Conservation (phyloP, 2,329 filamentous ascomycete genomes). For the Fusarium albidum region DNA sequence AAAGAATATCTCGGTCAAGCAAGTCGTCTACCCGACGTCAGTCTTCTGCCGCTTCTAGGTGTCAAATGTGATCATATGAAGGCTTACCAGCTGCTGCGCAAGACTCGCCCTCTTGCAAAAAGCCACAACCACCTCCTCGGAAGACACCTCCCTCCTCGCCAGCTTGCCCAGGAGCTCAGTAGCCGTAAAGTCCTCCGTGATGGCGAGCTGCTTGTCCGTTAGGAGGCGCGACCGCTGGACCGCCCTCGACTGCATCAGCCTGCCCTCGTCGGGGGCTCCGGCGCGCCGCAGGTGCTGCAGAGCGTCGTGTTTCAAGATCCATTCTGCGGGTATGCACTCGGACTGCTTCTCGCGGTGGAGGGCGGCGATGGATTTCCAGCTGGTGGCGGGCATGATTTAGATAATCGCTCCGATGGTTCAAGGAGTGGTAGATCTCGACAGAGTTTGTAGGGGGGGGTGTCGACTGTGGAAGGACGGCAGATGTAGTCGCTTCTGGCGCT, state of each 20-base stretch:
- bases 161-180: slow-evolving; percentile 23
- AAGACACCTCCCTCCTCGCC: slow-evolving; percentile 15
- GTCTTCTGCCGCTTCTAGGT: rapidly evolving
- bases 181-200: slow-evolving; percentile 29
- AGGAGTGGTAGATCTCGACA: not conserved
- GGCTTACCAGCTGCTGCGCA: slow-evolving; percentile 34
- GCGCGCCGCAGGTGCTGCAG: slow-evolving; percentile 7
- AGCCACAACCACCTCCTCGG: slow-evolving; percentile 31
- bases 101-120: slow-evolving; percentile 36
- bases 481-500: no score
- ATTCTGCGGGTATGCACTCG: slow-evolving; percentile 21
- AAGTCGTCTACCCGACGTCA: slow-evolving; percentile 21
- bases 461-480: not conserved
- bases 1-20: slow-evolving; percentile 34
- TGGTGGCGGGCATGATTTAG: slow-evolving; percentile 27
- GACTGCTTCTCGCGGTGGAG: slow-evolving; percentile 29
- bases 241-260: slow-evolving; percentile 20
- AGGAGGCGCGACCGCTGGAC: slow-evolving; percentile 25
- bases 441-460: not conserved
- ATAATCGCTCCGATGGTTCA: no score
- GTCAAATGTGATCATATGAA: no score
- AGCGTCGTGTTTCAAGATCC: slow-evolving; percentile 16
- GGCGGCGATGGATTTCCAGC: slow-evolving; percentile 32
- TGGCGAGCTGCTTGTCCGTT: slow-evolving; percentile 13
- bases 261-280: slow-evolving; percentile 4